phyloP scores from a whole-genome alignment of 805 yeast species.

The Cyberlindnera galapagoensis region DNA sequence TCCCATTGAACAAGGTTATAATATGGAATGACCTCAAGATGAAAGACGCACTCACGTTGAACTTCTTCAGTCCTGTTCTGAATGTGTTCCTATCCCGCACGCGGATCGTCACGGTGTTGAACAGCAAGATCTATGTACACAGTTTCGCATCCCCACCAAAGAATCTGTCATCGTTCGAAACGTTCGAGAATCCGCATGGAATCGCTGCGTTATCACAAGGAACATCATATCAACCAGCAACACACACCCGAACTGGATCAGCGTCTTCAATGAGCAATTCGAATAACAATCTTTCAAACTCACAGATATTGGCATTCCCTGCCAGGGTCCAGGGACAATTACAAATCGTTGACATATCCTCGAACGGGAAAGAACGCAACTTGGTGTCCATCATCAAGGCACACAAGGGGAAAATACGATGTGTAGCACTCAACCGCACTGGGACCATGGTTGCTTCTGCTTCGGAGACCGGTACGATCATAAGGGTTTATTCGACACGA shows the following conservation, averaged over 20 bases:
- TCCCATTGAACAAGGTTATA: constrained; percentile 70
- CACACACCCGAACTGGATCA: constrained; percentile 19
- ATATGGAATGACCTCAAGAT: constrained; percentile 91
- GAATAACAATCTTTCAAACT: constrained; percentile 9
- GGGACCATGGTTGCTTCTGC: constrained; percentile 77
- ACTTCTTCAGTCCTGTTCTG: constrained; percentile 69
- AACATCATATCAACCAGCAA: constrained; percentile 18
- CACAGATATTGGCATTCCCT: constrained; percentile 68
- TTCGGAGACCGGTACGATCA: constrained; percentile 74
- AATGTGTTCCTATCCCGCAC: constrained; percentile 71
- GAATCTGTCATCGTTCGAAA: constrained; percentile 33
- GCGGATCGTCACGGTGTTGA: constrained; percentile 66
- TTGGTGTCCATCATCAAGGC: constrained; percentile 68
- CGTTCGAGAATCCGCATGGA: constrained; percentile 24
- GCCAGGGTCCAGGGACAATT: constrained; percentile 71
- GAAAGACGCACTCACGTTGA: constrained; percentile 63
- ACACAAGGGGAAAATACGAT: constrained; percentile 60
- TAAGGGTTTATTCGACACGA: constrained; percentile 64
- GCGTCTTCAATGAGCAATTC: constrained; percentile 10
- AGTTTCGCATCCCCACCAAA: constrained; percentile 79
- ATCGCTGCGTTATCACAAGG: constrained; percentile 23
- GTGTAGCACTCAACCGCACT: constrained; percentile 53
- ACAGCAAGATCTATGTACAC: constrained; percentile 63
- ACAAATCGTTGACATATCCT: constrained; percentile 70
- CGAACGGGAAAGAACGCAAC: constrained; percentile 55